Base-by-base conservation (phyloP, 176 grass and related monocot genomes). In the Eragrostis curvula region DNA sequence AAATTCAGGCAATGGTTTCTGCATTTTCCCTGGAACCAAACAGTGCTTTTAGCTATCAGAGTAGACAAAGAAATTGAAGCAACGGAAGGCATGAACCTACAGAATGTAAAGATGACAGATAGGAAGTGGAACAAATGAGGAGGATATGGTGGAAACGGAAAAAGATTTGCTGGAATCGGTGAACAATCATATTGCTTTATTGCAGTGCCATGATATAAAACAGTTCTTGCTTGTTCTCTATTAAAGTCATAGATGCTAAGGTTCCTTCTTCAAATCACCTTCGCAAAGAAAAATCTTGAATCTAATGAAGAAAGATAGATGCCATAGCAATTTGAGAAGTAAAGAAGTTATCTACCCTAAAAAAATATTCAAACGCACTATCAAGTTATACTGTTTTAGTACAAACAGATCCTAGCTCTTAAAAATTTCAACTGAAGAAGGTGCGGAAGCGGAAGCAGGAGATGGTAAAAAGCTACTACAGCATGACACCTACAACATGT, bases 11-110 rank as follows among this genome's bases (percentile, higher is more conserved):
- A 98, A 52, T 12, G 92, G 81, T 78, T 95, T 98, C 83, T 98
- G 96, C 96, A 98, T 95, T 61, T 95, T 98, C 77, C 92, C 92
- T 98, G 85, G 52, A 89, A 89, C 62, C 67, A 74, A 24, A 41
- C 5, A 8, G 47, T 67, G 9, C 4, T 49, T 28, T 30, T 28
- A n/a, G 40, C 12, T 36, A 36, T 69, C 1, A 15, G 12, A 50
- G 43, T 43, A 52, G 36, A 14, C 14, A 66, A 52, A 20, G 52
- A 20, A 70, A 18, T 21, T 20, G 55, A 74, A 12, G 27, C 29
- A 61, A 4, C 13, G 23, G 11, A 61, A 14, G 24, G 5, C 12
- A 5, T 13, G 12, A 61, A 61, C 10, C 42, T 47, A 12, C 1
- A 14, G 27, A 70, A 70, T 44, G 40, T 69, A 23, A 68, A 44